A percentile compares a stretch with the other conserved stretches of the same genome.
These are phyloP conservation scores for Glycine tomentella DNA, from an alignment of 306 rosid genomes.

Conservation along the genomic window DNA sequence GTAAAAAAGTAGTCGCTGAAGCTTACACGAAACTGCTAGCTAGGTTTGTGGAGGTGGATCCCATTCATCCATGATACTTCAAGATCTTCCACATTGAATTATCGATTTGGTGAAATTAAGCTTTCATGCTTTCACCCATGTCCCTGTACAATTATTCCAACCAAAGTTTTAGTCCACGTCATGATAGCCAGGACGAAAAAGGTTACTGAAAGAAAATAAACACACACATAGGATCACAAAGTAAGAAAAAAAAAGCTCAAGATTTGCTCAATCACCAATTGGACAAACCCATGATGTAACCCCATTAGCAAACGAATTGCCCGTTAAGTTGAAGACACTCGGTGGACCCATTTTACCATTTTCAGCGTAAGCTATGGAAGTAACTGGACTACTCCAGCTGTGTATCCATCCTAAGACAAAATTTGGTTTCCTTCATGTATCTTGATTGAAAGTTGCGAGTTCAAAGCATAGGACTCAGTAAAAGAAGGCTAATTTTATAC, in stretches of 20 bases:
- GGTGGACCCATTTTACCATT: conserved; percentile 39
- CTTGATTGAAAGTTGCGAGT: conserved; percentile 45
- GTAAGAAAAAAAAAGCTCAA: conserved; percentile 17
- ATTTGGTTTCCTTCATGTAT: conserved; percentile 46
- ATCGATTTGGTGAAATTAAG: conserved; percentile 45
- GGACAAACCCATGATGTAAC: conserved; percentile 15
- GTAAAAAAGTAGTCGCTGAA: conserved; percentile 25
- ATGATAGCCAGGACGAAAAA: conserved; percentile 34
- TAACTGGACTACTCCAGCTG: conserved; percentile 38
- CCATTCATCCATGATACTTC: conserved; percentile 44
- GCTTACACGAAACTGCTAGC: conserved; percentile 21
- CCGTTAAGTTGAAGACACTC: conserved; percentile 21
- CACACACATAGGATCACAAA: conserved; percentile 12
- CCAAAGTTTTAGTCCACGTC: conserved; percentile 43
- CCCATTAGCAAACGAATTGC: conserved; percentile 9
- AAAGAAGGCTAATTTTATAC: conserved; percentile 40
- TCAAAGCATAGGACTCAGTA: conserved; percentile 21
- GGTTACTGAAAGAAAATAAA: conserved; percentile 6
- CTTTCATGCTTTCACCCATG: conserved; percentile 46
- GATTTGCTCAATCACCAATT: conserved; percentile 28
- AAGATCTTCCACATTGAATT: conserved; percentile 36
- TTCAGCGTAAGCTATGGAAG: conserved; percentile 13
- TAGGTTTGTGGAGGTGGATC: conserved; percentile 40
- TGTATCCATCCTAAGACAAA: conserved; percentile 40
- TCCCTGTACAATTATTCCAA: conserved; percentile 47